Evolutionary conservation across 345 rosid genomes (phyloP).

Genomic region (Arabidopsis suecica): DNA sequence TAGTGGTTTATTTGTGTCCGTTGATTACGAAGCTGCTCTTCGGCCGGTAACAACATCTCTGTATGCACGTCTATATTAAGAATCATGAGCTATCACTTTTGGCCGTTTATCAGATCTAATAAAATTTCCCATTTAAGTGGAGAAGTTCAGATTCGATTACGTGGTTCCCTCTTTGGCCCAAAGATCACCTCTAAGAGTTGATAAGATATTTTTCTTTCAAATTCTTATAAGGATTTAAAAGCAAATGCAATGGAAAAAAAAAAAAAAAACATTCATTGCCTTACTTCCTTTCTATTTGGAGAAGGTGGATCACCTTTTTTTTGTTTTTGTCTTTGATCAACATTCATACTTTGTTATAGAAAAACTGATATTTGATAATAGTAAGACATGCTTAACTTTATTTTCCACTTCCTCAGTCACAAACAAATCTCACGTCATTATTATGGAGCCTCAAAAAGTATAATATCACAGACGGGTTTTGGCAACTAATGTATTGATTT

Average conservation of each 20-base stretch:
- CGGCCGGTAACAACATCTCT: not conserved
- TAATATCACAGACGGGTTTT: not conserved
- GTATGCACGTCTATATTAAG: conserved; percentile 21
- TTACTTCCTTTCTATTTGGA: conserved; percentile 15
- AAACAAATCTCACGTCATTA: conserved; percentile 18
- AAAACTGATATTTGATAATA: not conserved
- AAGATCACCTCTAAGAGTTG: not conserved
- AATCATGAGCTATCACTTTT: not conserved
- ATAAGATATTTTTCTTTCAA: not conserved
- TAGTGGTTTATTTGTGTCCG: conserved; percentile 3
- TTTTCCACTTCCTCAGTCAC: not conserved
- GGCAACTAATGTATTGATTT: not conserved
- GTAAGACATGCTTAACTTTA: not conserved
- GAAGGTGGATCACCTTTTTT: not conserved
- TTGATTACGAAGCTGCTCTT: not conserved
- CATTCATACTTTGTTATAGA: not conserved
- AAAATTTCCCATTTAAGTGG: not conserved
- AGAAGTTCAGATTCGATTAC: conserved; percentile 6
- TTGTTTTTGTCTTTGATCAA: not conserved
- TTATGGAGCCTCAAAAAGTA: not conserved
- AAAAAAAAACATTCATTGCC: no score
- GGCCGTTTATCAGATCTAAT: conserved; percentile 9
- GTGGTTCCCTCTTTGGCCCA: conserved; percentile 17
- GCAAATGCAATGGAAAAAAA: not conserved
- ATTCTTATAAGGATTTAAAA: not conserved